Base-by-base conservation (phyloP, 306 rosid species). In the Quercus bicolor region DNA sequence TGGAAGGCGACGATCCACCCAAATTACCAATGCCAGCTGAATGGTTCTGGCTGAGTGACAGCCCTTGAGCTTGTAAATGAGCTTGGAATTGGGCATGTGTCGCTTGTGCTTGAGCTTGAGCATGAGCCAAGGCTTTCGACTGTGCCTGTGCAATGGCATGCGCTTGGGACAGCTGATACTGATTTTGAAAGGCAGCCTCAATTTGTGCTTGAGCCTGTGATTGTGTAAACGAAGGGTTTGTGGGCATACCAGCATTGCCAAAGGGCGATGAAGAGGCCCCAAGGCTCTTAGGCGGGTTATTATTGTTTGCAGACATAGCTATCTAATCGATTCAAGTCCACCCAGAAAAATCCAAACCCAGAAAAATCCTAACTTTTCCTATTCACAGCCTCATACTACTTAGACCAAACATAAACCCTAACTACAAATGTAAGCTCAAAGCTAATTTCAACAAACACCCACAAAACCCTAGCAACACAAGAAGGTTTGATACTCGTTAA, bases 121-220 rank as follows among this genome's bases (percentile, higher is more conserved):
- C 94, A 9, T 88, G 91, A 9, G 87, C 94, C 15, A 88, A 92
- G 16, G 93, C 95, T 79, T 96, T 90, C 8, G 92, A 84, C 82
- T 93, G 97, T 12, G 96, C 99, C 75, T 96, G 99, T 12, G 93
- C 98, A 73, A 96, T 84, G 72, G 97, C 99, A 86, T 96, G 99
- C 0, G 97, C 98, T 84, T 90, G 97, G 66, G 97, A 86, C 54
- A 90, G 79, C 78, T 90, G 98, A 85, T 78, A 96, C 52, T 93
- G 98, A 59, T 84, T 88, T 84, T 91, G 98, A 78, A 84, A 93
- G 69, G 94, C 90, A 68, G 88, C 88, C 55, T 88, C 94, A 20
- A 90, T 70, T 73, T 95, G 97, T 5, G 91, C 77, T 72, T 89
- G 97, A 20, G 82, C 88, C 82, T 91, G 97, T 24, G 96, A 85